Conservation (phyloP, 345 rosid species). For the Dimocarpus longan region DNA sequence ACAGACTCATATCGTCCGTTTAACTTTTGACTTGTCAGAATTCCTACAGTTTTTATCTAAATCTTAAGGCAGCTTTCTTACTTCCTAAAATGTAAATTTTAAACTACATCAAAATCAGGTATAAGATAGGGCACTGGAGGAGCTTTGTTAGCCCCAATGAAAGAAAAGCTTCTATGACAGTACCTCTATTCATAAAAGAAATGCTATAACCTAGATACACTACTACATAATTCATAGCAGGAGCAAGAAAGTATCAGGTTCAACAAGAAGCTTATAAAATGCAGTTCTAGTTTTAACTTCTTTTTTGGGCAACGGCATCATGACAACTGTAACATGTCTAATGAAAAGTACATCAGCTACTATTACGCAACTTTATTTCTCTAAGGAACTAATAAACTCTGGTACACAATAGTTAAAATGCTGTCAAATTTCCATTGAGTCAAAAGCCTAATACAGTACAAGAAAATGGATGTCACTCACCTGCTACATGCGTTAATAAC, state of each 20-base stretch:
- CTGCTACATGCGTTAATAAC: neutral
- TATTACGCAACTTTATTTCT: neutral
- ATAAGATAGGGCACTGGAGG: neutral
- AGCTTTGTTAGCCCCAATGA: neutral
- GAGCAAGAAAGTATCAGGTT: neutral
- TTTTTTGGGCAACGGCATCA: neutral
- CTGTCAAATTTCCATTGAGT: neutral
- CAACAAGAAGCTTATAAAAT: neutral
- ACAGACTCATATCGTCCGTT: neutral
- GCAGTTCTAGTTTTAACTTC: neutral
- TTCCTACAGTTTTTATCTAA: neutral
- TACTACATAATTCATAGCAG: neutral
- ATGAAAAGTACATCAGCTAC: neutral
- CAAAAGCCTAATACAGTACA: neutral
- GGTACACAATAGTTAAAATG: neutral
- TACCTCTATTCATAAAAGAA: neutral
- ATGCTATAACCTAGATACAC: neutral
- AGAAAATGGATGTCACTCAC: neutral
- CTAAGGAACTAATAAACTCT: neutral
- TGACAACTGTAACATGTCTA: neutral
- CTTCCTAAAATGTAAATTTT: neutral
- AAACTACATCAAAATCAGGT: neutral
- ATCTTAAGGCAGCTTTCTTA: neutral
- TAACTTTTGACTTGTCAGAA: neutral
- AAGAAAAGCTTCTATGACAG: neutral